These are phyloP conservation scores for Cubamyces lactineus DNA, from an alignment of 768 basidiomycete genomes.

Conservation along the genomic window DNA sequence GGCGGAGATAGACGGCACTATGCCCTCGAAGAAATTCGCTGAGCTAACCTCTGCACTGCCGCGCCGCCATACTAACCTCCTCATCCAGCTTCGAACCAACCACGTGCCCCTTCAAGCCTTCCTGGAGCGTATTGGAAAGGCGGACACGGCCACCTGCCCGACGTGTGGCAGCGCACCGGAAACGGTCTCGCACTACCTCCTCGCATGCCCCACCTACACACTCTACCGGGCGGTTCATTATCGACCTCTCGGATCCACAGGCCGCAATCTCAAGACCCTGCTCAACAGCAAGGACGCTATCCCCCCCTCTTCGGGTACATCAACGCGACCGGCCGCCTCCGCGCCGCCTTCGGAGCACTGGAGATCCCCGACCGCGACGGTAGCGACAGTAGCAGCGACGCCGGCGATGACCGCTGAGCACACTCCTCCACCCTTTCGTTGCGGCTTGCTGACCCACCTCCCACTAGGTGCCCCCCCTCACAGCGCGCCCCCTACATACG, in stretches of 20 bases:
- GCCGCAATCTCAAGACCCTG: slow-evolving; percentile 1
- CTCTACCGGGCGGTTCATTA: background rate
- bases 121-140: slow-evolving; percentile 23
- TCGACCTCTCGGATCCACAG: background rate
- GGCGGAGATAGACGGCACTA: background rate
- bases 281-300: slow-evolving; percentile 6
- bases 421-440: too few species aligned
- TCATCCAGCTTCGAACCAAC: slow-evolving; percentile 38
- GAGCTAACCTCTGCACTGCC: background rate
- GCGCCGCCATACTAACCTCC: slow-evolving; percentile 15
- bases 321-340: slow-evolving; percentile 17
- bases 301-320: slow-evolving; percentile 17
- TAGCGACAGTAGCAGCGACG: background rate
- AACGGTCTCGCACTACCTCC: slow-evolving; percentile 28
- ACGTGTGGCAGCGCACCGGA: slow-evolving; percentile 10
- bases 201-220: slow-evolving; percentile 21
- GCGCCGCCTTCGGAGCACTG: background rate
- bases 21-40: too few species aligned
- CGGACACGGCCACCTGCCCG: slow-evolving; percentile 17
- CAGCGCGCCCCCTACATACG: too few species aligned
- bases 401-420: background rate
- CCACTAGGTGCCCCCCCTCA: too few species aligned
- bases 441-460: too few species aligned
- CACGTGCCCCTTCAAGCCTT: slow-evolving; percentile 37
- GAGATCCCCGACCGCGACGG: background rate